Conservation (phyloP, 805 yeast genomes). For the Saccharomyces paradoxus region DNA sequence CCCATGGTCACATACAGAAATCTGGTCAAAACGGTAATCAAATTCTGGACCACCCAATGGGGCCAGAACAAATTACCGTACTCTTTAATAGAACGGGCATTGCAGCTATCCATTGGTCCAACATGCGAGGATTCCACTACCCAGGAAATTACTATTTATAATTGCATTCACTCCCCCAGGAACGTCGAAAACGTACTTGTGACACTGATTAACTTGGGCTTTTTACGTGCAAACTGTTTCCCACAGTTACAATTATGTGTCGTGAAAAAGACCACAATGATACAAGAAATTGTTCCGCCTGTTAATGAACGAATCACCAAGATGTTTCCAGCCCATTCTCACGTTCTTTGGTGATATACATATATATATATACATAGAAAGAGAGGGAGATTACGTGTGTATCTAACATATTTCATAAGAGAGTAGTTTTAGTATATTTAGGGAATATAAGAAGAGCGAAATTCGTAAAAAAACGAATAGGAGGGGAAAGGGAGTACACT, state of each 20-base stretch:
- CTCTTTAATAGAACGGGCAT: conserved; percentile 12
- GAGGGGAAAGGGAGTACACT: not conserved
- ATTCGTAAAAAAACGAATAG: not conserved
- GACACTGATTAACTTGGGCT: conserved; percentile 25
- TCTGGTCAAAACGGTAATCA: conserved; percentile 17
- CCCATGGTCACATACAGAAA: conserved; percentile 38
- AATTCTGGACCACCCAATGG: conserved; percentile 12
- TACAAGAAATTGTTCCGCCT: conserved; percentile 23
- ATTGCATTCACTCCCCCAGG: conserved; percentile 16
- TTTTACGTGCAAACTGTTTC: conserved; percentile 29
- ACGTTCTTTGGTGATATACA: conserved; percentile 27
- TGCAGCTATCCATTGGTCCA: conserved; percentile 15
- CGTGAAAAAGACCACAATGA: conserved; percentile 20
- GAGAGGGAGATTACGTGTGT: too few relatives aligned
- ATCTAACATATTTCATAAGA: too few relatives aligned
- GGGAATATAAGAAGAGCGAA: not conserved
- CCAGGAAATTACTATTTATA: conserved; percentile 13
- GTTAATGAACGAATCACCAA: conserved; percentile 21
- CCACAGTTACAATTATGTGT: conserved; percentile 25
- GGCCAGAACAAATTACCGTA: conserved; percentile 24
- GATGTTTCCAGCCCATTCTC: conserved; percentile 23
- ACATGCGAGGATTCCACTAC: not conserved
- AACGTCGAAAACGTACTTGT: conserved; percentile 26
- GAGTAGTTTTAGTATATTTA: not conserved
- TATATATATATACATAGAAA: not conserved